Evolutionary conservation across 495 filamentous ascomycete genomes (phyloP), one percentile per base, ranked within the genome.

Genomic region (Penicillium coffeae): DNA sequence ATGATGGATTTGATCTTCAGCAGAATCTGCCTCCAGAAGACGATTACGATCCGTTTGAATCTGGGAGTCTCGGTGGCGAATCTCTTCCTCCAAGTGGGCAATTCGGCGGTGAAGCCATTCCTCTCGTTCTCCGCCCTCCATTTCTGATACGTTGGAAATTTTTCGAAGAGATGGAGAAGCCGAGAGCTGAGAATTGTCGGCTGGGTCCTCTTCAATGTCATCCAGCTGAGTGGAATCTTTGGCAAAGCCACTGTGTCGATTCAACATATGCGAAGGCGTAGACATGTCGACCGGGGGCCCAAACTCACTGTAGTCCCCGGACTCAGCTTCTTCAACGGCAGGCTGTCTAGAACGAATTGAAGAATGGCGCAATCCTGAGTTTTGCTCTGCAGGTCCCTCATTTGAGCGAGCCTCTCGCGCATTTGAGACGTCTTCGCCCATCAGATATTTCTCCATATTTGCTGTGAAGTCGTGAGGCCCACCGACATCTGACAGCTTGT

Each of bases 391-490:
- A 14, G 59, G 43, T 2, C 42, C 50, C 3, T 58, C 49, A 1
- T 60, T 47, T 21, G 56, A 47, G 5, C 54, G 42, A 14, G 32
- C 19, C 20, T 45, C 65, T 48, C 38, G 55, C 49, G 21, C 40
- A 42, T 15, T 67, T 45, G 55, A 59, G 50, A 39, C 53, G 45
- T 42, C 47, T 27, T 70, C 66, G 4, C 72, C 72, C 52, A 69
- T 64, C 42, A 79, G 59, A 49, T 76, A 79, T 38, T 68, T 67
- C 36, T 76, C 74, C 50, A 79, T 44, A 41, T 78, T 75, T 20
- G 70, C 56, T 0, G 76, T 79, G 27, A 79, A 79, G 48, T 79
- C 76, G 27, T 75, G 73, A 1, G 76, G 76, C 0, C 76, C 76
- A 5, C 72, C 75, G 18, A 76, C 70, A 45, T 76, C 74, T 6